These are phyloP conservation scores for Auricularia cornea DNA, from an alignment of 768 basidiomycete species.

Conservation along the genomic window DNA sequence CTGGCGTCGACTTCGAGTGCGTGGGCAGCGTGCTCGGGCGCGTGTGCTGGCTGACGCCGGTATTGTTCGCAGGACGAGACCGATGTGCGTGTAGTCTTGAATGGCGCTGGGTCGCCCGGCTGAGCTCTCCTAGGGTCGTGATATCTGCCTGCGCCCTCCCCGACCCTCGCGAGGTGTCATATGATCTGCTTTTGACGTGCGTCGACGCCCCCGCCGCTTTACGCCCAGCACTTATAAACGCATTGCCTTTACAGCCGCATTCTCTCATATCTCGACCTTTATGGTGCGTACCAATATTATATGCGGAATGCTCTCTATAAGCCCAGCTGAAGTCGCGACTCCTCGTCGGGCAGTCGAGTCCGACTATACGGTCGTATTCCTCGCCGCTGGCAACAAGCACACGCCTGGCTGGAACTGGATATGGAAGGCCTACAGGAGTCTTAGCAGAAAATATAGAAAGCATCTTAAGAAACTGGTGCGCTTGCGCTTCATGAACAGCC, in stretches of 20 bases:
- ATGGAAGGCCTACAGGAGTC: constrained; percentile 79
- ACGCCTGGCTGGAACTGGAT: constrained; percentile 84
- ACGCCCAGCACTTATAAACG: neutral
- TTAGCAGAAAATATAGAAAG: constrained; percentile 79
- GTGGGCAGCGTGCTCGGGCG: constrained; percentile 17
- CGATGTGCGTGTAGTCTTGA: constrained; percentile 51
- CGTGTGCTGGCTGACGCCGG: neutral
- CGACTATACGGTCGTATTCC: constrained; percentile 82
- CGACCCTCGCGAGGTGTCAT: constrained; percentile 66
- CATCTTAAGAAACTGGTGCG: constrained; percentile 71
- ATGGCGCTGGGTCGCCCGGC: constrained; percentile 5
- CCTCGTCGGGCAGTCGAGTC: constrained; percentile 57
- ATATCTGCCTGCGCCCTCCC: constrained; percentile 77
- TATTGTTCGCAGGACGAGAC: constrained; percentile 52
- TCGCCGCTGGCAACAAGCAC: constrained; percentile 69
- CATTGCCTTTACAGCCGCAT: constrained; percentile 50
- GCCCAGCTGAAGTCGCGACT: too few species aligned
- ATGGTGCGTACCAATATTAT: constrained; percentile 40
- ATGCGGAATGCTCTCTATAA: too few species aligned
- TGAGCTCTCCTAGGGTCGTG: constrained; percentile 51
- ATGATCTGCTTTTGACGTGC: constrained; percentile 68
- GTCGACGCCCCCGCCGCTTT: constrained; percentile 19
- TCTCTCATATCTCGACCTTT: constrained; percentile 70
- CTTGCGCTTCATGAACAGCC: neutral
- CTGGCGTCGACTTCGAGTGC: constrained; percentile 85